Conservation (phyloP, 176 grass and related monocot genomes). For the Secale cereale region DNA sequence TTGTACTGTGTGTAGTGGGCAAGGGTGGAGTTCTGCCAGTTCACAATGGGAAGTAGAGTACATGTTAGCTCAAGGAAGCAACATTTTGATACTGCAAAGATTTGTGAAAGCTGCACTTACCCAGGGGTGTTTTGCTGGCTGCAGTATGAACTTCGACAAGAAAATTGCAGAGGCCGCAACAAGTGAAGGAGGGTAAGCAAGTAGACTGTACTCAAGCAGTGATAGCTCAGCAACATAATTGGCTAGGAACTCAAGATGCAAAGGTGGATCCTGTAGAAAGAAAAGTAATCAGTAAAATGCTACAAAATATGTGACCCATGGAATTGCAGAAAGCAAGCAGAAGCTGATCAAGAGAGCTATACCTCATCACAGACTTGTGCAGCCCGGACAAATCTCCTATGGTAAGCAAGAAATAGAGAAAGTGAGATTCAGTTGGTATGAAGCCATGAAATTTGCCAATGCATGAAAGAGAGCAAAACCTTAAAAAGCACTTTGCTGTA, state of each 20-base stretch:
- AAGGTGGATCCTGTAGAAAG: slow-evolving; percentile 52
- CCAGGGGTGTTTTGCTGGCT: slow-evolving; percentile 84
- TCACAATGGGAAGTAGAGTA: neutral
- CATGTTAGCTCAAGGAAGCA: slow-evolving; percentile 23
- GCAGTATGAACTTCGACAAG: slow-evolving; percentile 86
- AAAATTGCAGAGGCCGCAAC: slow-evolving; percentile 85
- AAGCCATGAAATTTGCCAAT: neutral
- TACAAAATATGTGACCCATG: neutral
- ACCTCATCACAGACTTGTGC: slow-evolving; percentile 87
- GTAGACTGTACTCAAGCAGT: slow-evolving; percentile 84
- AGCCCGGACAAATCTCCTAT: slow-evolving; percentile 84
- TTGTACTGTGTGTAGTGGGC: slow-evolving; percentile 83
- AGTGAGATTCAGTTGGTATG: neutral
- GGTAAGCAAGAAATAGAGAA: slow-evolving; percentile 19
- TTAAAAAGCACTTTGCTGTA: slow-evolving; percentile 88
- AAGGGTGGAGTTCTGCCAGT: slow-evolving; percentile 75
- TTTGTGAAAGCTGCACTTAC: slow-evolving; percentile 20
- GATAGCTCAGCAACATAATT: slow-evolving; percentile 86
- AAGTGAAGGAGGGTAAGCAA: slow-evolving; percentile 74
- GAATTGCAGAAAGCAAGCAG: neutral
- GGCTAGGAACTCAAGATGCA: slow-evolving; percentile 90
- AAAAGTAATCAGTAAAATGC: slow-evolving; percentile 15
- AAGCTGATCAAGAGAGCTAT: slow-evolving; percentile 16
- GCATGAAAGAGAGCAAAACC: slow-evolving; percentile 37
- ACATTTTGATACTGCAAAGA: neutral